These are phyloP conservation scores for Colletotrichum phormii DNA, from an alignment of 2,329 filamentous ascomycete genomes.

Conservation along the genomic window DNA sequence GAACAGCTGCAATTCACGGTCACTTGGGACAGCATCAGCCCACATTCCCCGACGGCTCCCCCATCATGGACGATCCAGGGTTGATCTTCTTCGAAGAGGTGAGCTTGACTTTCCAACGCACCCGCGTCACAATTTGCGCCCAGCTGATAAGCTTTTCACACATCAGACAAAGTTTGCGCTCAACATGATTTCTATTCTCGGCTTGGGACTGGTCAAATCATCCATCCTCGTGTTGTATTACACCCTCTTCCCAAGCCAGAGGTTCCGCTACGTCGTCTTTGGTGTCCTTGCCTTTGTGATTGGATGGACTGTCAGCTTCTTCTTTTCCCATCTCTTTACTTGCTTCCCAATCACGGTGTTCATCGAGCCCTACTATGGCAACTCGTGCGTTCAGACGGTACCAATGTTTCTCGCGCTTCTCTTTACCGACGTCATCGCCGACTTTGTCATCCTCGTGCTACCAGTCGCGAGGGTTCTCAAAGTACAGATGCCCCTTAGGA, in stretches of 20 bases:
- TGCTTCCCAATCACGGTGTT: constrained; percentile 42
- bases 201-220: constrained; percentile 47
- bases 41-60: constrained; percentile 24
- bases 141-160: not conserved
- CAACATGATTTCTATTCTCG: constrained; percentile 44
- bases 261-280: constrained; percentile 43
- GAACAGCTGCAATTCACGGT: constrained; percentile 22
- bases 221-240: constrained; percentile 49
- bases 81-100: constrained; percentile 34
- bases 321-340: constrained; percentile 43
- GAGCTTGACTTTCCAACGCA: not conserved
- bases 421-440: constrained; percentile 40
- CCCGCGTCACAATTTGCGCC: not conserved
- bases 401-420: constrained; percentile 40
- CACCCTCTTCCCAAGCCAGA: constrained; percentile 45
- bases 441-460: constrained; percentile 42
- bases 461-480: constrained; percentile 43
- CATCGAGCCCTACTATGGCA: constrained; percentile 41
- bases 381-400: constrained; percentile 39
- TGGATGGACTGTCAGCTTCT: constrained; percentile 41
- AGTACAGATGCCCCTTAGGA: constrained; percentile 40
- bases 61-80: constrained; percentile 35
- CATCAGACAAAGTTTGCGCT: constrained; percentile 28
- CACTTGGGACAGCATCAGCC: constrained; percentile 34
- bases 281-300: constrained; percentile 40